A percentile compares a stretch with the other conserved stretches of the same genome.
Evolutionary conservation across 78 protist species (phyloP).

Genomic region (Dictyostelium purpureum): DNA sequence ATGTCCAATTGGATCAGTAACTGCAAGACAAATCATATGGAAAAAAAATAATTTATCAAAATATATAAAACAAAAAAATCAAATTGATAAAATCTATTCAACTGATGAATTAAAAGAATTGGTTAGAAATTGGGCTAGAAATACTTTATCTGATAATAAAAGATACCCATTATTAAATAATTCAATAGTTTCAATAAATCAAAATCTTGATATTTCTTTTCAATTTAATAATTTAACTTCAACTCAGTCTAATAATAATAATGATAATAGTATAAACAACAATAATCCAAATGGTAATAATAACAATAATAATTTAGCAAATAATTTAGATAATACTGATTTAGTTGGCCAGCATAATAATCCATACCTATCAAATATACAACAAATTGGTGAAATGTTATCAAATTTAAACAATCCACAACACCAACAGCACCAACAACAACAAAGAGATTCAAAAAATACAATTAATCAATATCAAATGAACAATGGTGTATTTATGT

Average conservation of each 20-base stretch:
- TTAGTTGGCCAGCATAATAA: neutral
- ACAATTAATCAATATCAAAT: neutral
- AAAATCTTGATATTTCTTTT: conserved; percentile 17
- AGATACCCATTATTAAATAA: conserved; percentile 34
- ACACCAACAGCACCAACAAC: neutral
- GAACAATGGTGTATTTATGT: conserved; percentile 37
- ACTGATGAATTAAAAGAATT: neutral
- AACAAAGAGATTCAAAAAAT: neutral
- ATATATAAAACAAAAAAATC: neutral
- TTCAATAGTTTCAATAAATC: conserved; percentile 32
- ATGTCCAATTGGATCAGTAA: conserved; percentile 7
- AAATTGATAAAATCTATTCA: neutral
- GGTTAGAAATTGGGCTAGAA: neutral
- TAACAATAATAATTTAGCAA: conserved; percentile 1
- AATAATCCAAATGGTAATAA: neutral
- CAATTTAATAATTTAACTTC: conserved; percentile 17
- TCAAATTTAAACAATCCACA: neutral
- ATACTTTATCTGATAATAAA: neutral
- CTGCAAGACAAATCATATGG: conserved; percentile 1
- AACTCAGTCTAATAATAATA: neutral
- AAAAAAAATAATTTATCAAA: neutral
- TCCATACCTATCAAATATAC: conserved; percentile 4
- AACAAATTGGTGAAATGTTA: conserved; percentile 5
- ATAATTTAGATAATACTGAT: neutral
- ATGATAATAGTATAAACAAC: neutral